These are phyloP conservation scores for Zostera marina DNA, from an alignment of 116 monocot genomes.

Conservation along the genomic window DNA sequence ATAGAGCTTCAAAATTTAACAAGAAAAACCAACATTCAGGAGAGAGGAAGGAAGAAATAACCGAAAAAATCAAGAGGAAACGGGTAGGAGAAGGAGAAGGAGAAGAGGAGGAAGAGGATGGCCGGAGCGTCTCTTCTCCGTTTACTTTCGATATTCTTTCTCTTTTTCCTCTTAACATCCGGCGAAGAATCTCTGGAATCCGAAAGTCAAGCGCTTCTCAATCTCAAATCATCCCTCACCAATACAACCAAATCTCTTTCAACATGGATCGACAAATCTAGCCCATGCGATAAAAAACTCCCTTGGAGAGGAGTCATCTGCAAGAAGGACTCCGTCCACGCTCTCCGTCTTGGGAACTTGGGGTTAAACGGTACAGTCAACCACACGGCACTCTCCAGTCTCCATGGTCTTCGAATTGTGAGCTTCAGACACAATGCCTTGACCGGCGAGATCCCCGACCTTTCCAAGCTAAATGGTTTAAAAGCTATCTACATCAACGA, in stretches of 20 bases:
- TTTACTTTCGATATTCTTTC: not conserved
- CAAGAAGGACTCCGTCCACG: constrained; percentile 20
- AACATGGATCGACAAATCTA: constrained; percentile 20
- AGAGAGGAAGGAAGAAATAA: not conserved
- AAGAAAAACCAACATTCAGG: not conserved
- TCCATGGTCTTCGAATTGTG: constrained; percentile 35
- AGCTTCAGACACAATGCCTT: constrained; percentile 23
- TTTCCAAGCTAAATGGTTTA: constrained; percentile 30
- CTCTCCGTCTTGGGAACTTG: constrained; percentile 35
- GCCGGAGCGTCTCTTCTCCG: not conserved
- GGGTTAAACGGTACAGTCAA: constrained; percentile 35
- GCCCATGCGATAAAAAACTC: constrained; percentile 18
- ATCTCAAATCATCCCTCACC: constrained; percentile 27
- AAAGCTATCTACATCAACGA: constrained; percentile 45
- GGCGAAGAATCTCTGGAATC: not conserved
- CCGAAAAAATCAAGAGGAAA: not conserved
- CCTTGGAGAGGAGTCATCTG: constrained; percentile 54
- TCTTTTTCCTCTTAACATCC: not conserved
- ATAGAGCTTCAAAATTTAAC: too few species aligned
- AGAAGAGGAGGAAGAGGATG: not conserved
- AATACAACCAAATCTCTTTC: constrained; percentile 27
- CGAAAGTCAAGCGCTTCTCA: constrained; percentile 9
- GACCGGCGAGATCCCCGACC: constrained; percentile 36
- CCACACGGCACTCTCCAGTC: constrained; percentile 23
- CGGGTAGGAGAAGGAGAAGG: not conserved